Base-by-base conservation (phyloP, 176 grass and related monocot species). In the Carex scoparia region DNA sequence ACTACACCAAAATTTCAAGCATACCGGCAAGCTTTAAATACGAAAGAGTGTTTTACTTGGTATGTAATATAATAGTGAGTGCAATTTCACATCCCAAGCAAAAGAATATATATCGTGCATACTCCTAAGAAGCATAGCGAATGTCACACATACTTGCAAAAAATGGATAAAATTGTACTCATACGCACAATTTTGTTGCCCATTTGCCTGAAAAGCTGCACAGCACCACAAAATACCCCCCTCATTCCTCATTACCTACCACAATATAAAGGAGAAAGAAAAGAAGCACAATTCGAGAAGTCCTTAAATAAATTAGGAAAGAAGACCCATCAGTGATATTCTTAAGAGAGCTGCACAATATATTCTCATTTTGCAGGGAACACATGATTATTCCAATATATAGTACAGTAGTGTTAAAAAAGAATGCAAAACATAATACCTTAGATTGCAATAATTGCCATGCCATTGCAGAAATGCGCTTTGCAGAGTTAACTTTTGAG, bases 401-500 rank as follows among this genome's bases (percentile, higher is more conserved):
- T 61, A 90, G 10, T 64, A 27, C 64, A 49, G 40, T 32, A 67
- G n/a, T 65, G 7, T 83, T 49, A 4, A 86, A 79, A 83, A 79
- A 85, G 12, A 42, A 68, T 7, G 12, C 4, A 38, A n/a, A 66
- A 27, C 53, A 23, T 61, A 7, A 73, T 88, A 99, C 96, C 81
- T 99, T 95, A 42, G 84, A 91, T 79, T 88, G 71, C 85, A 99
- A 80, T 40, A 84, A 94, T 63, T 86, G 61, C 96, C 96, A 99
- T 87, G 96, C 88, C 73, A 85, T 85, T 89, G 85, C 69, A 65
- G 96, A 99, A 61, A 99, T 65, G 12, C 93, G 84, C 79, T 99
- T 99, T 87, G 94, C 93, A 5, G 90, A 94, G 83, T 88, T 87
- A 38, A 95, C 87, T 84, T 92, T 95, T 79, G 96, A 91, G 37